Conservation (phyloP, 495 filamentous ascomycete species). For the Lasiosphaeris hirsuta region DNA sequence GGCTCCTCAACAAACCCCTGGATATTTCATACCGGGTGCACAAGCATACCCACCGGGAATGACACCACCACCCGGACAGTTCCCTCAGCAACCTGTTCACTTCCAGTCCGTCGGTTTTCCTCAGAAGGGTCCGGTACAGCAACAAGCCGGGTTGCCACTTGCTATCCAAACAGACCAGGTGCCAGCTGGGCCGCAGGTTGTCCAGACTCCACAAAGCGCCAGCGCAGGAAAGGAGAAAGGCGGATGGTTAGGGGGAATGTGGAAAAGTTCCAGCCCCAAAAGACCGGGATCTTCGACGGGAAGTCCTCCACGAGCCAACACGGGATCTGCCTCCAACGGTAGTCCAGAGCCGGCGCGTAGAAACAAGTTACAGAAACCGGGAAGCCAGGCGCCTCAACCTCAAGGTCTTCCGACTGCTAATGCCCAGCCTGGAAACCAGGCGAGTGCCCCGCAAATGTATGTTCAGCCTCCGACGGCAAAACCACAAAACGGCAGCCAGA, state of each 20-base stretch:
- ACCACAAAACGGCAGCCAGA: too few relatives aligned
- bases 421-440: too few relatives aligned
- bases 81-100: slow-evolving; percentile 1
- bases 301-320: too few relatives aligned
- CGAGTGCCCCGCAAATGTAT: too few relatives aligned
- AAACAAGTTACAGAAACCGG: slow-evolving; percentile 8
- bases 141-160: not conserved
- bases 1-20: not conserved
- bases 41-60: not conserved
- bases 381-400: not conserved
- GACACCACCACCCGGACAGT: slow-evolving; percentile 4
- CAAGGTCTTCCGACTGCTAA: not conserved
- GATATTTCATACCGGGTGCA: too few relatives aligned
- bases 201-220: slow-evolving; percentile 7
- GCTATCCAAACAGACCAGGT: slow-evolving; percentile 8
- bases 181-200: not conserved
- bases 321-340: too few relatives aligned
- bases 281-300: not conserved
- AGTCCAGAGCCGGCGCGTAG: not conserved
- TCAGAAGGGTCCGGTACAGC: slow-evolving; percentile 3
- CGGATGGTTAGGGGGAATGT: slow-evolving; percentile 15
- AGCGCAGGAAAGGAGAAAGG: slow-evolving; percentile 9
- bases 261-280: slow-evolving; percentile 1
- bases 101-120: not conserved
- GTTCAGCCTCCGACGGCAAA: too few relatives aligned